Evolutionary conservation across 164 flowering plant species (phyloP), one percentile per base, ranked within the genome.

Genomic region (Nelumbo lutea): DNA sequence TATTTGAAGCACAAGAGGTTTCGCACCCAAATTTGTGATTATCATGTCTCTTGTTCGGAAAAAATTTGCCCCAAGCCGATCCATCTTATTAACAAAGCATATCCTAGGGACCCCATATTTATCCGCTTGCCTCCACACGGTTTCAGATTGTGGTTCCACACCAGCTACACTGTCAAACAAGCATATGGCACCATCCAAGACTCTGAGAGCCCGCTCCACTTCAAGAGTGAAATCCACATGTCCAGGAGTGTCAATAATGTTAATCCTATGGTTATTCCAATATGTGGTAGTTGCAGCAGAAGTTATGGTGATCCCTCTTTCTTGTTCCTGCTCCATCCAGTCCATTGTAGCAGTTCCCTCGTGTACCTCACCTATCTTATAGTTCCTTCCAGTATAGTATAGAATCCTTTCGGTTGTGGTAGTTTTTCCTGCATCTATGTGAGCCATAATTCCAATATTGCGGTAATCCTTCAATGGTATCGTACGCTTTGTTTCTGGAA

Each of bases 241-340:
- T 27, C 99, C 95, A 60, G 99, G 99, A 55, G 99, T 96, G 72
- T 93, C 98, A 68, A 96, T 96, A 56, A 96, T 96, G 80, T 96
- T 96, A 60, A 93, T 91, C 56, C 97, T 78, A 65, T 88, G 95
- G 7, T 86, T 83, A 78, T 95, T 72, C 99, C 99, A 95, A 77
- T 79, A 86, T 6, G 98, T 82, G 52, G 98, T 92, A 9, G 99
- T 95, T 53, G 98, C 97, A 66, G 99, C 98, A 66, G 98, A 95
- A 27, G 98, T 92, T 15, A 95, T 95, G 47, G 98, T 95, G 53
- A 95, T 95, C 71, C 98, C 99, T 78, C 97, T 86, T 82, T 95
- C 99, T 76, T 90, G 93, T 71, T 95, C 98, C 73, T 92, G 99
- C 69, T 89, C 99, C 99, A 96, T 90, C 98, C 98, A 90, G 76